Conservation (phyloP, 805 yeast species). For the Saccharomyces mikatae region DNA sequence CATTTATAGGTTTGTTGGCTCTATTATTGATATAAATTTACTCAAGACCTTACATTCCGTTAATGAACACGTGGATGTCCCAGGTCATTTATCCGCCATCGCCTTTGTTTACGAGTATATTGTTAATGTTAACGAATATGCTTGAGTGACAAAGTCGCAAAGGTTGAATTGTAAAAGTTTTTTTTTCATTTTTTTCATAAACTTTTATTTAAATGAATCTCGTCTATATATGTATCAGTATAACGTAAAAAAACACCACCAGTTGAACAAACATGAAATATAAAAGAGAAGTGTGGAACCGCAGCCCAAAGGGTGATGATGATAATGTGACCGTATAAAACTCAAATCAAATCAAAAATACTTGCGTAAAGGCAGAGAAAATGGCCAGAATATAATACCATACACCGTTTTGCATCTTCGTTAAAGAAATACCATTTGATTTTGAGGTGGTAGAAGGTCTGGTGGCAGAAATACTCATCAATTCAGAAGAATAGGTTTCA, state of each 20-base stretch:
- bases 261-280: not conserved
- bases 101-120: constrained; percentile 49
- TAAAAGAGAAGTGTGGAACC: not conserved
- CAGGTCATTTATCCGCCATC: constrained; percentile 51
- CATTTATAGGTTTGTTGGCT: constrained; percentile 42
- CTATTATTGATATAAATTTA: constrained; percentile 11
- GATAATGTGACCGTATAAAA: not conserved
- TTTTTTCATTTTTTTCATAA: not conserved
- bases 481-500: constrained; percentile 26
- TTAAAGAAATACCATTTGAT: constrained; percentile 18
- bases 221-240: not conserved
- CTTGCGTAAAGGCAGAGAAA: constrained; percentile 18
- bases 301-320: not conserved
- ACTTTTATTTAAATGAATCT: not conserved
- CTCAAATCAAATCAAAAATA: constrained; percentile 11
- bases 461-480: constrained; percentile 33
- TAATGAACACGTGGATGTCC: constrained; percentile 48
- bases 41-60: constrained; percentile 47
- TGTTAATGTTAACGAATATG: constrained; percentile 25
- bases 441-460: constrained; percentile 28
- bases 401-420: constrained; percentile 11
- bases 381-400: constrained; percentile 24
- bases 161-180: not conserved
- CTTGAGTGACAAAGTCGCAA: not conserved
- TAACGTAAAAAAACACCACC: not conserved